Base-by-base conservation (phyloP, 345 rosid genomes). In the Eutrema heterophyllum region DNA sequence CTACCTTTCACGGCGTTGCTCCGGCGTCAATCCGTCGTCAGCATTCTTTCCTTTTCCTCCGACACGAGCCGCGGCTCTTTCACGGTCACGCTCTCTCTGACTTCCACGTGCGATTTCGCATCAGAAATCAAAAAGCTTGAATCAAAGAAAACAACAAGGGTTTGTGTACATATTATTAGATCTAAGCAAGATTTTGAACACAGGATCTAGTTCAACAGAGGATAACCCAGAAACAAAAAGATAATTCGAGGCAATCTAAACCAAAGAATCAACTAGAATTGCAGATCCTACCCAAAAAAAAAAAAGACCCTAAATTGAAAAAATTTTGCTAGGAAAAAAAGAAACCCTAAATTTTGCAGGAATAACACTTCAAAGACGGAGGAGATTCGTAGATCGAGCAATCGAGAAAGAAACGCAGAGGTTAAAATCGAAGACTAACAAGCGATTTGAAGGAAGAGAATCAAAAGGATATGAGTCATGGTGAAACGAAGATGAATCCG, bases 1-100 rank as follows among this genome's bases (percentile, higher is more conserved):
- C 10, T 16, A 90, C 95, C 93, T 88, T 74, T 90, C 98, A n/a
- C 95, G 95, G 66, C 96, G 91, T 83, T 92, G 98, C 72, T 92
- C 93, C 0, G 96, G 93, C 24, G 95, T 92, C 70, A 92, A 69
- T 0, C 94, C 91, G 50, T 88, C 92, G 32, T 70, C 87, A 38
- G 80, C 88, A 9, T 72, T 61, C 75, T 67, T 80, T 24, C 78
- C 50, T 51, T 87, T 83, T 6, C 72, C 66, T 4, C 67, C 71
- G 32, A 67, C 9, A 67, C 93, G 81, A 45, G 96, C 86, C 13
- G 85, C 91, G 24, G 96, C 92, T 78, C 95, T 81, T 81, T 92
- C 95, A 30, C 96, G 92, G 81, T 90, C 96, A 48, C 83, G 81
- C 10, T 88, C 98, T 78, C 96, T 87, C 73, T 90, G 92, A 70